phyloP scores from a whole-genome alignment of 2,329 filamentous ascomycete species.

The Reticulascus tulasneorum region DNA sequence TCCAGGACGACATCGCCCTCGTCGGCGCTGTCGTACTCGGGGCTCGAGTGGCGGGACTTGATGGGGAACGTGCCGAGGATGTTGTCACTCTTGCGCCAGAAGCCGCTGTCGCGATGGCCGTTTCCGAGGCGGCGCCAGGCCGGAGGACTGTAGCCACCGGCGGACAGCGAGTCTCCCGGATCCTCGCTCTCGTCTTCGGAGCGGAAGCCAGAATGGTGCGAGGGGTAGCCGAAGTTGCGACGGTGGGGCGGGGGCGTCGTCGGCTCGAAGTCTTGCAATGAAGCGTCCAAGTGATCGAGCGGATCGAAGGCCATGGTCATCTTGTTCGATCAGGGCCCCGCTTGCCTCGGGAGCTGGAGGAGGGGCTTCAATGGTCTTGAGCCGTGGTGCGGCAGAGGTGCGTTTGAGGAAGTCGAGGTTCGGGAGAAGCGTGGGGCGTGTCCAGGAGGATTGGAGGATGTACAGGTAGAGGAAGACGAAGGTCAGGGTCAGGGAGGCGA shows the following conservation, averaged over 20 bases:
- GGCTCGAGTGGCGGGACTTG: conserved; percentile 24
- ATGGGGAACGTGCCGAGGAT: conserved; percentile 42
- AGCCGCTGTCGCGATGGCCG: conserved; percentile 54
- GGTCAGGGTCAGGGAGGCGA: conserved; percentile 45
- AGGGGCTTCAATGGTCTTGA: conserved; percentile 16
- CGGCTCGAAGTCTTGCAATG: conserved; percentile 52
- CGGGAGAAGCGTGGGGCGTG: conserved; percentile 11
- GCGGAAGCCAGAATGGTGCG: conserved; percentile 39
- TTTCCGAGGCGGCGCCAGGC: conserved; percentile 59
- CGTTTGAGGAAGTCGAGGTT: conserved; percentile 18
- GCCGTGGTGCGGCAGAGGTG: conserved; percentile 15
- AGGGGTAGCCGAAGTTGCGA: conserved; percentile 36
- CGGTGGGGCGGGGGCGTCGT: conserved; percentile 35
- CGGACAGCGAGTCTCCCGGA: conserved; percentile 43
- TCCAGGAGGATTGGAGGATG: conserved; percentile 28
- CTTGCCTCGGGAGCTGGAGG: conserved; percentile 9
- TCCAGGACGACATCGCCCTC: conserved; percentile 41
- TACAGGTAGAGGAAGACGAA: conserved; percentile 51
- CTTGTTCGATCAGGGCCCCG: conserved; percentile 16
- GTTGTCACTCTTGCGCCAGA: conserved; percentile 55
- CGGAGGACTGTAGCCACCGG: conserved; percentile 56
- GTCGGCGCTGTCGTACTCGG: conserved; percentile 30
- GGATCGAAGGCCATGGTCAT: conserved; percentile 23
- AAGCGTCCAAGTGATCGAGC: conserved; percentile 44
- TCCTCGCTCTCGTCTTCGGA: conserved; percentile 32